A percentile compares a stretch with the other conserved stretches of the same genome.
phyloP scores from a whole-genome alignment of 2,329 filamentous ascomycete genomes.

The Stachybotrys chartarum region DNA sequence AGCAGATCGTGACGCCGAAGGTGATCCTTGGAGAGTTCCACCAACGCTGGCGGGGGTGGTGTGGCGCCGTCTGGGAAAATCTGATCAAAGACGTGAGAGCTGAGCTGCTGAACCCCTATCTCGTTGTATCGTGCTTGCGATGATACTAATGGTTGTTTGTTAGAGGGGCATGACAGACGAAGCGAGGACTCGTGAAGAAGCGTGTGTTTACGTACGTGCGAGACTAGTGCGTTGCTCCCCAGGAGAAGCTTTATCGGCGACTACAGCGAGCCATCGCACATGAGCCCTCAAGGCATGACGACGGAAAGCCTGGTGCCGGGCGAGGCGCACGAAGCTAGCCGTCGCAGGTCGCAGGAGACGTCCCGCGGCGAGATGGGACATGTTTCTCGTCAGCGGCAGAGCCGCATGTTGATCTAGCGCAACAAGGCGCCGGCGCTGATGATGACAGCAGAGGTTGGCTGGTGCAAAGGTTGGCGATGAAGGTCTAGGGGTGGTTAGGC shows the following conservation, averaged over 20 bases:
- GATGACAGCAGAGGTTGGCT: background rate
- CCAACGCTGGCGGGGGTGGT: conserved; percentile 61
- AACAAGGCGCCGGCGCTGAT: background rate
- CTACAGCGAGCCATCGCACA: conserved; percentile 37
- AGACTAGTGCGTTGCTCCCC: conserved; percentile 11
- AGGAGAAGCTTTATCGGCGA: conserved; percentile 15
- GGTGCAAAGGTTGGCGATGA: background rate
- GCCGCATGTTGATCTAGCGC: background rate
- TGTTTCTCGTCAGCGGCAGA: conserved; percentile 2
- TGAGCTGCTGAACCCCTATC: conserved; percentile 91
- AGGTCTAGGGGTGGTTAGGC: background rate
- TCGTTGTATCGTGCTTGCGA: conserved; percentile 74
- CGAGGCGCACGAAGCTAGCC: conserved; percentile 43
- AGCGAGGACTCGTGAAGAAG: conserved; percentile 32
- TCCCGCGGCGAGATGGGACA: conserved; percentile 23
- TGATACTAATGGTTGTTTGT: conserved; percentile 24
- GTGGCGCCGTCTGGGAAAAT: conserved; percentile 59
- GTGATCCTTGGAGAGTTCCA: conserved; percentile 76
- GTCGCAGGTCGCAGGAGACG: conserved; percentile 32
- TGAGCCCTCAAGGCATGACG: conserved; percentile 26
- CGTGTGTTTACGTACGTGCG: too few relatives aligned
- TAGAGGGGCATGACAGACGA: background rate
- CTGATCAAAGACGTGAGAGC: conserved; percentile 73
- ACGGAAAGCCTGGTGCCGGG: conserved; percentile 37
- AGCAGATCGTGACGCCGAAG: conserved; percentile 77